Evolutionary conservation across 192 early-diverging fungal species (phyloP), one percentile per base, ranked within the genome.

Genomic region (Gaertneriomyces sp.): DNA sequence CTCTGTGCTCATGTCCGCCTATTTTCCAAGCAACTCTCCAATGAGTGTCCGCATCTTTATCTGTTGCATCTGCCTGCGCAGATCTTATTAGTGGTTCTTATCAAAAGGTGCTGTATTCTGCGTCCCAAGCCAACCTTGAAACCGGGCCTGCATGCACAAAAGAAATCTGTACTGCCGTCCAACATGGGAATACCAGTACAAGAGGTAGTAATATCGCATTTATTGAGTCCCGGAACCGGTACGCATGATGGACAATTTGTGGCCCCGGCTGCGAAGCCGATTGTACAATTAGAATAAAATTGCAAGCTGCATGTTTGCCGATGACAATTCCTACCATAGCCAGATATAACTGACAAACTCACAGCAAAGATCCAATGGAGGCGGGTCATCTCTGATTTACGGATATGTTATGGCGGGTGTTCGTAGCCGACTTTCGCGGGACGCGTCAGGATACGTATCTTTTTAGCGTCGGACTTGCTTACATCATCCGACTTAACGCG

Each of bases 91-190:
- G 12, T 56, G 12, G 12, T 3, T 56, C 6, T 4, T 5, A 33
- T 16, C 16, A 56, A 12, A 56, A 25, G 12, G 33, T 39, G 38
- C 12, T 9, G 14, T 12, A 56, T 56, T 6, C 17, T 33, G 4
- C 12, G 0, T 14, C 12, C 8, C 4, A 8, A 6, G 47, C 47
- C 47, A n/a, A 56, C 54, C 54, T 56, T 56, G 54, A 56, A 56
- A 3, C 54, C 54, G 12, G 54, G 54, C 12, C 54, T 16, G 38
- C 54, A 56, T 4, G 54, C 54, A 9, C 54, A 56, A 56, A 56
- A 56, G 4, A 25, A 33, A 14, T 56, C 12, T 25, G 54, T 56
- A 56, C 12, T 4, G 54, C 19, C 39, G 14, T 20, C 25, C 25
- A 33, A 33, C 5, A 56, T 14, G 5, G 14, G 12, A 25, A 56